Percentiles rank a stretch among this genome's conserved stretches.
phyloP scores from a whole-genome alignment of 2,329 filamentous ascomycete species.

The Colletotrichum musae region DNA sequence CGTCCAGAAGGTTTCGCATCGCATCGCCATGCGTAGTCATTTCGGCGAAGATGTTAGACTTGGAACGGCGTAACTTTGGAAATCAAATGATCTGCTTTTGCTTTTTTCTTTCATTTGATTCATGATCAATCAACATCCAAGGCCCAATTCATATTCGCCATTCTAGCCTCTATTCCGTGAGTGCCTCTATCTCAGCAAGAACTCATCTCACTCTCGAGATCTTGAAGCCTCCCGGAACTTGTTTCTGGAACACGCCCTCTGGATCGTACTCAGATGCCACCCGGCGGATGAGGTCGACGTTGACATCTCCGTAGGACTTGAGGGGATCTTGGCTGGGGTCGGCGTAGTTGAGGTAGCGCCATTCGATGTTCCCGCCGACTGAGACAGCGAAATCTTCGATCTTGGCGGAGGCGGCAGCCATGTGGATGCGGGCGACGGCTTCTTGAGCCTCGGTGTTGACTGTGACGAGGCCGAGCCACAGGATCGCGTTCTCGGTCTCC shows the following conservation, averaged over 20 bases:
- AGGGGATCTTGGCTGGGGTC: conserved; percentile 53
- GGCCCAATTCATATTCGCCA: neutral
- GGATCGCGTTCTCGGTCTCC: neutral
- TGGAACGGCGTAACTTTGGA: no score
- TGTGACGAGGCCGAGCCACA: conserved; percentile 18
- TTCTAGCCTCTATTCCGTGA: neutral
- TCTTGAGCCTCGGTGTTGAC: conserved; percentile 25
- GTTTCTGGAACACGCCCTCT: conserved; percentile 49
- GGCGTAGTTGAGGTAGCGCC: conserved; percentile 63
- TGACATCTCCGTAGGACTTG: conserved; percentile 52
- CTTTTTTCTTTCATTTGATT: no score
- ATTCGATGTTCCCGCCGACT: conserved; percentile 48
- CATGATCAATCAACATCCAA: no score
- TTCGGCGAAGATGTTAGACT: no score
- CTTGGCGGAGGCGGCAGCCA: conserved; percentile 17
- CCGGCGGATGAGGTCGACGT: conserved; percentile 48
- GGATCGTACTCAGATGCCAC: conserved; percentile 52
- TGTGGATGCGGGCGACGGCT: conserved; percentile 6
- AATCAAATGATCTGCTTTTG: no score
- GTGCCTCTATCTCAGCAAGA: neutral
- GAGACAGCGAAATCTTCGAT: conserved; percentile 33
- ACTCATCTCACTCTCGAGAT: conserved; percentile 15
- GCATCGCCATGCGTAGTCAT: no score
- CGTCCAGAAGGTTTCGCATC: no score
- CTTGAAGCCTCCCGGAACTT: conserved; percentile 43